Percentiles rank a stretch among this genome's conserved stretches.
These are phyloP conservation scores for Diaporthe sp. DNA, from an alignment of 2,329 filamentous ascomycete genomes.

Conservation along the genomic window DNA sequence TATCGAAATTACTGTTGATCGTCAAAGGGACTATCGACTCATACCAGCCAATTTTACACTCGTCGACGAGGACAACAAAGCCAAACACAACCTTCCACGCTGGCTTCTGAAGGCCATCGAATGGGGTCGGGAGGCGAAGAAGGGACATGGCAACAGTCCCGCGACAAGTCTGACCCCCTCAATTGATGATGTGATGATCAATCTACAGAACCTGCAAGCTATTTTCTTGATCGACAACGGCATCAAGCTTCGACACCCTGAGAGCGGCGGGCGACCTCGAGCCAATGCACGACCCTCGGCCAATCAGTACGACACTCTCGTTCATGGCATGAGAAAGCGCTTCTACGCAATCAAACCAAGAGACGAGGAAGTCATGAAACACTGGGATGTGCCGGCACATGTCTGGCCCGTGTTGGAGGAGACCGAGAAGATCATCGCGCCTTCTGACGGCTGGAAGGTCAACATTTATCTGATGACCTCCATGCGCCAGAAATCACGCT, in stretches of 20 bases:
- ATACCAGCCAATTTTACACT: background rate
- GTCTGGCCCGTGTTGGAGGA: background rate
- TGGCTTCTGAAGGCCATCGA: background rate
- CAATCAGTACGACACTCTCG: background rate
- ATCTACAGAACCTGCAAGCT: background rate
- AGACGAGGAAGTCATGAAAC: background rate
- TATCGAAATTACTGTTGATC: background rate
- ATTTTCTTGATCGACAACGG: background rate
- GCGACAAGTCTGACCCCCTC: background rate
- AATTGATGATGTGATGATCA: background rate
- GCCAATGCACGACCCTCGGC: background rate
- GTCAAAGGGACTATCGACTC: too few species aligned
- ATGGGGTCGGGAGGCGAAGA: background rate
- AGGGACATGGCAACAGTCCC: background rate
- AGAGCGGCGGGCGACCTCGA: background rate
- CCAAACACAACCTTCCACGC: background rate
- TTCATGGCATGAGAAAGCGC: background rate
- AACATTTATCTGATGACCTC: background rate
- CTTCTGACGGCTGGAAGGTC: background rate
- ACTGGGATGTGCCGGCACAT: background rate
- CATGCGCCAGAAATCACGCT: background rate
- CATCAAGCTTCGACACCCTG: background rate
- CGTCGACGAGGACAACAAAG: background rate
- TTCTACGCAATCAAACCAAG: background rate
- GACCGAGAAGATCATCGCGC: background rate